Percentiles rank a stretch among this genome's conserved stretches.
These are phyloP conservation scores for Lachancea quebecensis DNA, from an alignment of 805 yeast species.

Conservation along the genomic window DNA sequence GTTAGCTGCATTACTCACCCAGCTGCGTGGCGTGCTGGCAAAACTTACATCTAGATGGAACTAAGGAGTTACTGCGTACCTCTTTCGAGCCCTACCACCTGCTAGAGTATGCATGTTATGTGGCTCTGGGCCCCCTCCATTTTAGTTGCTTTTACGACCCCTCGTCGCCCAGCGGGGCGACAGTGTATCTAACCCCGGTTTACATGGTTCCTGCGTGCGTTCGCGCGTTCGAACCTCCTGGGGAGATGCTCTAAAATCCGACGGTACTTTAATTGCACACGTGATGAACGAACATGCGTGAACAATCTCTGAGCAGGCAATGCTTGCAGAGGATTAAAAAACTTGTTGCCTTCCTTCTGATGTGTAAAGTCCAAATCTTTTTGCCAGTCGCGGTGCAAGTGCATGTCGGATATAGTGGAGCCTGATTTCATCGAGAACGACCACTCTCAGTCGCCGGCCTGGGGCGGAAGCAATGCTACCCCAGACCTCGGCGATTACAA, in stretches of 20 bases:
- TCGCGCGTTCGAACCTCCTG: conserved; percentile 6
- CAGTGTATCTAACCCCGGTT: background rate
- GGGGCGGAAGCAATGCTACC: background rate
- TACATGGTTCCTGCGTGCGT: background rate
- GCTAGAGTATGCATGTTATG: too few species aligned
- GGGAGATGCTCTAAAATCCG: conserved; percentile 1
- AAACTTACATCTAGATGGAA: too few species aligned
- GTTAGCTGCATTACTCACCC: too few species aligned
- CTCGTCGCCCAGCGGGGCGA: conserved; percentile 10
- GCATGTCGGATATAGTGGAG: conserved; percentile 16
- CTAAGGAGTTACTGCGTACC: too few species aligned
- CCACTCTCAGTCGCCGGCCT: background rate
- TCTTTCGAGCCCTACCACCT: too few species aligned
- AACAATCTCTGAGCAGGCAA: conserved; percentile 35
- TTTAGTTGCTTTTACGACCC: conserved; percentile 6
- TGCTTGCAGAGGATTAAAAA: conserved; percentile 30
- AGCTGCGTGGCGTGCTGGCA: too few species aligned
- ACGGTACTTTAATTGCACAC: background rate
- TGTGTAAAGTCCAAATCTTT: conserved; percentile 5
- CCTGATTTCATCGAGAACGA: conserved; percentile 22
- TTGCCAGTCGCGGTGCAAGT: background rate
- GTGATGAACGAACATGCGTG: conserved; percentile 35
- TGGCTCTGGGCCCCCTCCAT: background rate
- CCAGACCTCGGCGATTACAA: background rate
- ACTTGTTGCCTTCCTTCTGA: conserved; percentile 39